phyloP scores from a whole-genome alignment of 441 rosid genomes.

The Jatropha multifida region DNA sequence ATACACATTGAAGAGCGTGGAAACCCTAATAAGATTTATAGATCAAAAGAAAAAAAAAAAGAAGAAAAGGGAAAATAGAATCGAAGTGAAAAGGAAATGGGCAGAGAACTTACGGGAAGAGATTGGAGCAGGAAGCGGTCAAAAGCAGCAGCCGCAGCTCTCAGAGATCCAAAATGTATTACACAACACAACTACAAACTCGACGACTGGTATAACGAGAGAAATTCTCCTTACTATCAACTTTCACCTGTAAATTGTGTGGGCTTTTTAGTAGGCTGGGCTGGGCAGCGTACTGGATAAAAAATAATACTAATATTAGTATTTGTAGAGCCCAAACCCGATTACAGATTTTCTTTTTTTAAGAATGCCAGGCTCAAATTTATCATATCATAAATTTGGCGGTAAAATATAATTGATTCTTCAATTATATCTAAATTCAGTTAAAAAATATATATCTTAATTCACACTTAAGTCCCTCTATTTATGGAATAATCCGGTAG shows the following conservation, averaged over 20 bases:
- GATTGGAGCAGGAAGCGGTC: conserved; percentile 11
- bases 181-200: too few relatives aligned
- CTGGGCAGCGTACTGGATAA: background rate
- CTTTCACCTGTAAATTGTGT: background rate
- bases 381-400: too few relatives aligned
- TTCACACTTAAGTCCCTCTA: too few relatives aligned
- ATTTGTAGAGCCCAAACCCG: too few relatives aligned
- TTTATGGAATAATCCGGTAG: too few relatives aligned
- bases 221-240: background rate
- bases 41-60: background rate
- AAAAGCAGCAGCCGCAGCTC: conserved; percentile 17
- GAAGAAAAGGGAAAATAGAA: background rate
- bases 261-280: background rate
- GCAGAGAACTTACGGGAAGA: background rate
- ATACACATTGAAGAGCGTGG: background rate
- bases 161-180: conserved; percentile 9
- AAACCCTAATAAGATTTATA: background rate
- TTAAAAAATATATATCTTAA: too few relatives aligned
- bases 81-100: background rate
- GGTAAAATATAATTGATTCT: too few relatives aligned
- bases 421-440: too few relatives aligned
- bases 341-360: too few relatives aligned
- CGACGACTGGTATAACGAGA: background rate
- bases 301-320: too few relatives aligned
- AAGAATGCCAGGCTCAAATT: too few relatives aligned